These are phyloP conservation scores for Theobroma cacao DNA, from an alignment of 345 rosid species.

Conservation along the genomic window DNA sequence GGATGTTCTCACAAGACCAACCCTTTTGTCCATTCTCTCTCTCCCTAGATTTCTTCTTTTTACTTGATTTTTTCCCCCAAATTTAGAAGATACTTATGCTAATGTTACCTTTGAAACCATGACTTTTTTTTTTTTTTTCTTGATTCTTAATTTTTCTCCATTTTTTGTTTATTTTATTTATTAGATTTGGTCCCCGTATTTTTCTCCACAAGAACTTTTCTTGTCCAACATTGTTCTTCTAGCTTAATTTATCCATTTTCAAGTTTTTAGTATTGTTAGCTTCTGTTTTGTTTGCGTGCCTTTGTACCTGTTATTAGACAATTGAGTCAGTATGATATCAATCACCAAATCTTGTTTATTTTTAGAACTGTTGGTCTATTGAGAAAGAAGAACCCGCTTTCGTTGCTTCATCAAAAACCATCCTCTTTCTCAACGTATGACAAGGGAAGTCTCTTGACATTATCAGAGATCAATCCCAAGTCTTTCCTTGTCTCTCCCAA, in stretches of 20 bases:
- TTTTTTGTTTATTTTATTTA: not conserved
- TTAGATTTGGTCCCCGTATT: not conserved
- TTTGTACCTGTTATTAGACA: not conserved
- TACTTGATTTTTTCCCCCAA: not conserved
- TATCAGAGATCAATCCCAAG: not conserved
- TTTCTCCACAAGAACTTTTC: not conserved
- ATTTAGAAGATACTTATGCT: not conserved
- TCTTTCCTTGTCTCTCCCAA: not conserved
- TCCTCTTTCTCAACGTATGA: not conserved
- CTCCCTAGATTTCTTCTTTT: slow-evolving; percentile 7
- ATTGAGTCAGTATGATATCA: not conserved
- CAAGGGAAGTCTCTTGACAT: not conserved
- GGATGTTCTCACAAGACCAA: slow-evolving; percentile 20
- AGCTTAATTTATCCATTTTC: not conserved
- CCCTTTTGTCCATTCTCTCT: slow-evolving; percentile 8
- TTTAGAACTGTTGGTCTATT: not conserved
- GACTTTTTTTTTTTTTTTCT: not conserved
- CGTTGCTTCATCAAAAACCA: slow-evolving; percentile 1
- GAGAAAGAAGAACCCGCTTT: not conserved
- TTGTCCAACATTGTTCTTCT: not conserved
- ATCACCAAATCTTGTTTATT: not conserved
- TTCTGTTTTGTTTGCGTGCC: not conserved
- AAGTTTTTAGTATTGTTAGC: not conserved
- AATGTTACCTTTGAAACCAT: no score
- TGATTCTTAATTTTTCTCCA: not conserved